Evolutionary conservation across 2,329 filamentous ascomycete genomes (phyloP), one percentile per base, ranked within the genome.

Genomic region (Akanthomyces lecanii): DNA sequence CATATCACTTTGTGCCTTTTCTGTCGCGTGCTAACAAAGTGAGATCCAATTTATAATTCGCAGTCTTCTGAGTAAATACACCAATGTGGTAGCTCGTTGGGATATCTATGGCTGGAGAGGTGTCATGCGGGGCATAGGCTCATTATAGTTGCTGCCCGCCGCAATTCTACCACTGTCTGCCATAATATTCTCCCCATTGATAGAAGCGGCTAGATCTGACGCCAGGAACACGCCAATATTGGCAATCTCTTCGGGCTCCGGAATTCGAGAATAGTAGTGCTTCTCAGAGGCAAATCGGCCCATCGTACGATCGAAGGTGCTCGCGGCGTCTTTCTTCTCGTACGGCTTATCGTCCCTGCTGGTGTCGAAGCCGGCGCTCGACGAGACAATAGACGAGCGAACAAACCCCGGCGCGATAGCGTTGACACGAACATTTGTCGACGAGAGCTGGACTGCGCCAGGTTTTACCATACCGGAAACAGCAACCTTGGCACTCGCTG

Each of bases 111-210:
- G 7, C 21, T 44, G n/a, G 3, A 60, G 25, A 14, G 65, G 65
- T 14, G 38, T 47, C 63, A 65, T 57, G 0, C 56, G 48, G 8
- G 57, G 14, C 6, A 67, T 33, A 4, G 53, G 61, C 23, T 44
- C 61, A 8, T 63, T 63, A 16, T 62, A 52, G 16, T 33, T 57
- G 21, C 65, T 61, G 2, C 63, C 53, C 11, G 66, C 64, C 1
- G 42, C 62, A 2, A 62, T 63, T 38, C 64, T 67, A 5, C 67
- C 67, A 36, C 58, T 60, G 40, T 68, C 65, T 3, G 65, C 67
- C 16, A 68, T 53, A 48, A 68, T 68, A n/a, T 63, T 66, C 36
- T 67, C 64, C 1, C 55, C 65, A 51, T 68, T 67, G 5, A 68
- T 50, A 1, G 65, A 63, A 5, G 64, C 62, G 1, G 61, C 23